Percentiles rank a stretch among this genome's conserved stretches.
Conservation (phyloP, 495 filamentous ascomycete genomes). For the Schizothecium vesticola region DNA sequence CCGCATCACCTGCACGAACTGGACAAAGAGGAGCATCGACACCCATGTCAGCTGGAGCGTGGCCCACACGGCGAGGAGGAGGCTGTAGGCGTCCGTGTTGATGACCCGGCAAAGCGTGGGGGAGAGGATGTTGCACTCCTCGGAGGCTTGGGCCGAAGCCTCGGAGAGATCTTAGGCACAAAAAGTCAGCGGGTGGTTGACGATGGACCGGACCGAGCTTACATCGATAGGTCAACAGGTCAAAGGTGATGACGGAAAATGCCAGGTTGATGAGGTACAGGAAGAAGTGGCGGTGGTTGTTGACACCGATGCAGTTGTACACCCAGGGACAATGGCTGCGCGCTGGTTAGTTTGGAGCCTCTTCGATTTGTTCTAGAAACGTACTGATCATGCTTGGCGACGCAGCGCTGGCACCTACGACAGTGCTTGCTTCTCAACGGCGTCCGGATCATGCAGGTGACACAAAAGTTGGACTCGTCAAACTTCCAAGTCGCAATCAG, state of each 20-base stretch:
- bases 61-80: conserved; percentile 72
- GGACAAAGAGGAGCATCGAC: conserved; percentile 88
- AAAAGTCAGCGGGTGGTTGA: neutral
- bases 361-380: conserved; percentile 25
- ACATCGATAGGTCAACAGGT: conserved; percentile 42
- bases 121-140: conserved; percentile 70
- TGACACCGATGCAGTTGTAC: conserved; percentile 88
- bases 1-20: conserved; percentile 82
- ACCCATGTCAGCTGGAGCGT: conserved; percentile 86
- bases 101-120: conserved; percentile 65
- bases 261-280: conserved; percentile 76
- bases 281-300: conserved; percentile 94
- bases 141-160: conserved; percentile 25
- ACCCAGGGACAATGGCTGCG: conserved; percentile 97
- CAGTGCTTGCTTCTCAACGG: conserved; percentile 95
- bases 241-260: conserved; percentile 63
- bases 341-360: conserved; percentile 35
- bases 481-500: conserved; percentile 80
- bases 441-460: conserved; percentile 85
- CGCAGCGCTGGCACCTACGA: conserved; percentile 79
- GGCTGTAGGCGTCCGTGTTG: conserved; percentile 75
- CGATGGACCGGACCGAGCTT: conserved; percentile 14
- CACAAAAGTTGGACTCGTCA: conserved; percentile 90
- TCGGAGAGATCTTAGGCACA: conserved; percentile 29
- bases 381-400: conserved; percentile 96